Percentiles rank a stretch among this genome's conserved stretches.
Evolutionary conservation across 2,329 filamentous ascomycete genomes (phyloP).

Genomic region (Sporothrix inflata): DNA sequence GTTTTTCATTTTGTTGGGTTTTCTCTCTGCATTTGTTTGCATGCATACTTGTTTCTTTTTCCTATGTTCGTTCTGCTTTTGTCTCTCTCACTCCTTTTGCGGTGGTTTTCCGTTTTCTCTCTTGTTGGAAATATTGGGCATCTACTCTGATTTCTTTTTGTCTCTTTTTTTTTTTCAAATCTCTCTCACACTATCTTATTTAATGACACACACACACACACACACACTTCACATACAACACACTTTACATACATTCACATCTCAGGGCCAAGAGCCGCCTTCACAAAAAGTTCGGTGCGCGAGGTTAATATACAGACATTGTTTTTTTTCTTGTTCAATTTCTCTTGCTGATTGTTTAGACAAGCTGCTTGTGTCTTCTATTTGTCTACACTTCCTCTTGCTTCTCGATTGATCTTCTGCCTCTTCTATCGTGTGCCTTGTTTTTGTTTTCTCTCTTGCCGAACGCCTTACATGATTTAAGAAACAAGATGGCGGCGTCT

Average conservation of each 20-base stretch:
- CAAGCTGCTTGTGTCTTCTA: neutral
- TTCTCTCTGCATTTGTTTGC: neutral
- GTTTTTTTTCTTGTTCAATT: neutral
- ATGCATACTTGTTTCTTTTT: neutral
- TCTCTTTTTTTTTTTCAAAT: neutral
- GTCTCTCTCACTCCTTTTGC: neutral
- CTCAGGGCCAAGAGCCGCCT: neutral
- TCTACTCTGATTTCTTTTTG: slow-evolving; percentile 9
- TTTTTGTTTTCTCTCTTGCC: neutral
- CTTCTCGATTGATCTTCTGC: too few relatives aligned
- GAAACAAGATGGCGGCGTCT: neutral
- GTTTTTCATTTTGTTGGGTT: neutral
- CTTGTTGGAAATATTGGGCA: slow-evolving; percentile 5
- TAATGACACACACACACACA: slow-evolving; percentile 16
- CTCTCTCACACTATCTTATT: slow-evolving; percentile 12
- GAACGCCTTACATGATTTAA: neutral
- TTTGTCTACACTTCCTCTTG: too few relatives aligned
- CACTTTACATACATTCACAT: neutral
- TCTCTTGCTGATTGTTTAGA: neutral
- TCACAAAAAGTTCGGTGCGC: neutral
- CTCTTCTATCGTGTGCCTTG: neutral
- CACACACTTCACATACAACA: slow-evolving; percentile 8
- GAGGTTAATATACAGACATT: slow-evolving; percentile 16
- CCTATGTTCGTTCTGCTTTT: neutral
- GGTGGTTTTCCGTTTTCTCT: slow-evolving; percentile 10